Evolutionary conservation across 169 alveolate genomes (phyloP), one percentile per base, ranked within the genome.

Genomic region (Plasmodium sp.): DNA sequence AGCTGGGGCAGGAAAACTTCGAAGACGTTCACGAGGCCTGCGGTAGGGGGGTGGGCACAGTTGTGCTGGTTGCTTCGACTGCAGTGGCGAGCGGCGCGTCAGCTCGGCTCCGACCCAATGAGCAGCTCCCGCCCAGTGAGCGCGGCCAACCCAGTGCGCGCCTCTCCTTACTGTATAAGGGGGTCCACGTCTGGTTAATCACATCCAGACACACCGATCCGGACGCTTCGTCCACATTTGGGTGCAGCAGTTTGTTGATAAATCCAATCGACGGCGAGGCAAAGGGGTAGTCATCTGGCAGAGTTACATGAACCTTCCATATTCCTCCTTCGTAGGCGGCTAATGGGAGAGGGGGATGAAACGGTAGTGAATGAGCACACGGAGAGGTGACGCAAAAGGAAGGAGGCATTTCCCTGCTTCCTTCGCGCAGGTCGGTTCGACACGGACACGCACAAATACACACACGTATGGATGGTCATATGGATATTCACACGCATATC

Each of bases 171-270:
- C 98, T 96, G 97, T 97, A 99, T 96, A 99, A 97, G 0, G 99
- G 99, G 34, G 99, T 98, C 99, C 99, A 99, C n/a, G 99, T 98
- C 93, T 98, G 98, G 95, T 98, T 99, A 77, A 99, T 98, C 31
- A 98, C 99, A 95, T 99, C 99, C 51, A 99, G 96, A 86, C 99
- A 99, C 36, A 99, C 99, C 10, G 99, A 97, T 33, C 99, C 99
- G 27, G 99, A 98, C 92, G 99, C 98, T 93, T 98, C 99, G 94
- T 99, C 99, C 22, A 98, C 99, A 90, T 99, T 99, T 1, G 99
- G 99, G 92, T 98, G 99, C 72, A 96, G 97, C 31, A 98, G 97
- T 93, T 97, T 98, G 94, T 98, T 98, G 48, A 96, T 91, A 94
- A 99, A 99, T 1, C 99, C 99, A 56, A 99, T 98, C 9, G 99